Conservation (phyloP, 805 yeast genomes). For the Suhomyces sp. region DNA sequence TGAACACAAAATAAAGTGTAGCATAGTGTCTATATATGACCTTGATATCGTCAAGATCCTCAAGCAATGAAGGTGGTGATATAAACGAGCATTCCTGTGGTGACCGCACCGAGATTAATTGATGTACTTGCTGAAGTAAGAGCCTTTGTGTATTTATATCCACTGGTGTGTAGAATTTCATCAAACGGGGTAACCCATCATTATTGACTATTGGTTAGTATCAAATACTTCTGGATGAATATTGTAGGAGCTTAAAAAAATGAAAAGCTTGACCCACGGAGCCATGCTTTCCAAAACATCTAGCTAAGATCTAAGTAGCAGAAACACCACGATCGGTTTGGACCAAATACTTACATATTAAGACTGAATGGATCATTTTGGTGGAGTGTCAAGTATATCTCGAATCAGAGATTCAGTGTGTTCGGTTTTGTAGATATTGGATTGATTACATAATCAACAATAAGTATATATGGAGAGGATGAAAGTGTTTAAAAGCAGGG, state of each 20-base stretch:
- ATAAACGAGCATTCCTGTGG: constrained; percentile 83
- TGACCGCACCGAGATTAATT: constrained; percentile 67
- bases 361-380: constrained; percentile 79
- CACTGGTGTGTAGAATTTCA: constrained; percentile 90
- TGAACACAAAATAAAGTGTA: constrained; percentile 90
- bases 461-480: too few species aligned
- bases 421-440: too few species aligned
- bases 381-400: too few species aligned
- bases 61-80: constrained; percentile 81
- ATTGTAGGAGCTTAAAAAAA: too few species aligned
- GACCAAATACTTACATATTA: constrained; percentile 66
- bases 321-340: too few species aligned
- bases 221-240: too few species aligned
- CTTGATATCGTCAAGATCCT: constrained; percentile 69
- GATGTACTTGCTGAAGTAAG: constrained; percentile 78
- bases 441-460: too few species aligned
- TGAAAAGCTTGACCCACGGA: too few species aligned
- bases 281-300: too few species aligned
- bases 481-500: too few species aligned
- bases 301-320: too few species aligned
- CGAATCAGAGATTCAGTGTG: too few species aligned
- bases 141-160: constrained; percentile 80
- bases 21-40: constrained; percentile 95
- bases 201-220: constrained; percentile 63
- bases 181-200: constrained; percentile 83